A percentile compares a stretch with the other conserved stretches of the same genome.
These are phyloP conservation scores for Geotrichum ghanense DNA, from an alignment of 805 yeast genomes.

Conservation along the genomic window DNA sequence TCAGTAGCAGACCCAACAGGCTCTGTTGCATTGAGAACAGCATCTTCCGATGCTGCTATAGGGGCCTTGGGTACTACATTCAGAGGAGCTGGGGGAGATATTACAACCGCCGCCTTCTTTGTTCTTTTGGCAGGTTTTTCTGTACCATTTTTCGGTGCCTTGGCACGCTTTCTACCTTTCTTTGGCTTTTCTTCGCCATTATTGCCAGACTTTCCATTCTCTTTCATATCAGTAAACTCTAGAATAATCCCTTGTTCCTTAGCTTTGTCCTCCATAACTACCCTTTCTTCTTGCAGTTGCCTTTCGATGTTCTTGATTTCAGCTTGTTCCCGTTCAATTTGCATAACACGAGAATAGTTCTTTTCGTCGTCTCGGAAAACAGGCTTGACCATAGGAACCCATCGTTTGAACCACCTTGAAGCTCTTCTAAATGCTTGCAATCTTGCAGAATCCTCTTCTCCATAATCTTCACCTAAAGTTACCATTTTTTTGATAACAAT, in stretches of 20 bases:
- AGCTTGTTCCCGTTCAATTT: slow-evolving; percentile 2
- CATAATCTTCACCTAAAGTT: slow-evolving; percentile 15
- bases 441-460: slow-evolving; percentile 18
- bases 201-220: neutral
- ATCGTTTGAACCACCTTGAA: slow-evolving; percentile 18
- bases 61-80: neutral
- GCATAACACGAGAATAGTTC: neutral
- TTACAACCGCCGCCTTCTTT: neutral
- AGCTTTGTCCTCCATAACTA: neutral
- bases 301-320: neutral
- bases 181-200: slow-evolving; percentile 1
- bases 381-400: slow-evolving; percentile 8
- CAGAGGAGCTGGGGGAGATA: neutral
- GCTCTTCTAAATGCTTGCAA: slow-evolving; percentile 18
- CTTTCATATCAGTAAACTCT: neutral
- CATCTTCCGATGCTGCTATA: neutral
- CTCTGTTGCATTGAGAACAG: neutral
- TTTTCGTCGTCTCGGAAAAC: neutral
- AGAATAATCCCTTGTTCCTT: neutral
- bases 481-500: slow-evolving; percentile 2
- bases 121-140: neutral
- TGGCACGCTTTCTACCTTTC: neutral
- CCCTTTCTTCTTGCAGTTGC: neutral
- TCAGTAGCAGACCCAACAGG: neutral
- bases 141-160: neutral